Base-by-base conservation (phyloP, 371 early-diverging fungal genomes). In the Lichtheimia ornata region DNA sequence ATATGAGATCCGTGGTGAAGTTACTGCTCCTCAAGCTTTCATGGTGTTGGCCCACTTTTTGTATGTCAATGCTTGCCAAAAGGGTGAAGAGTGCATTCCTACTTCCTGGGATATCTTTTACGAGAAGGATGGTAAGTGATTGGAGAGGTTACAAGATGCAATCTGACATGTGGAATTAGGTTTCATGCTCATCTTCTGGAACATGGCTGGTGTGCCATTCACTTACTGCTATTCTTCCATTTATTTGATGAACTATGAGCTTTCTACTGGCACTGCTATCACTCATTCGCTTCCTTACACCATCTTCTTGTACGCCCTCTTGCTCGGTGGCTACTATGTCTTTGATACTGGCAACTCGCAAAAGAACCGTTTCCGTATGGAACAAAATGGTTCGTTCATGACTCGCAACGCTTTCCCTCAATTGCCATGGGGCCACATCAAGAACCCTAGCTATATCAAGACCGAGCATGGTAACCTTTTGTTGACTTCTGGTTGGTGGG, bases 401-500 rank as follows among this genome's bases (percentile, higher is more conserved):
- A 66, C 71, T 45, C 85, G 86, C 55, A 65, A 76, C 11, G 77
- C 85, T 11, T 88, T 88, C 71, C 88, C 88, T 56, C 88, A 88
- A 66, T 63, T 88, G 12, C 86, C 86, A 9, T 86, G 81, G 76
- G 84, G 86, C 41, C 79, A 79, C 30, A 78, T 93, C 62, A 72
- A 79, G 85, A 77, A 92, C 72, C 85, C 92, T 51, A 84, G 85
- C 62, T 92, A 77, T 69, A 86, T 94, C 63, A 78, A 84, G 59
- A 94, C 94, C 14, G 73, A 83, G 66, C 79, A 88, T 47, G 94
- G 94, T 42, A 87, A 85, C 74, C 75, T 84, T 61, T 79, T 95
- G 62, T 76, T 95, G 17, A 84, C 88, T 13, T 76, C 78, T 42
- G 96, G 96, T 20, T 95, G 94, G 94, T 95, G 93, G 91, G 93